Percentiles rank a stretch among this genome's conserved stretches.
Evolutionary conservation across 139 green algal species (phyloP).

Genomic region (Closterium sp.): DNA sequence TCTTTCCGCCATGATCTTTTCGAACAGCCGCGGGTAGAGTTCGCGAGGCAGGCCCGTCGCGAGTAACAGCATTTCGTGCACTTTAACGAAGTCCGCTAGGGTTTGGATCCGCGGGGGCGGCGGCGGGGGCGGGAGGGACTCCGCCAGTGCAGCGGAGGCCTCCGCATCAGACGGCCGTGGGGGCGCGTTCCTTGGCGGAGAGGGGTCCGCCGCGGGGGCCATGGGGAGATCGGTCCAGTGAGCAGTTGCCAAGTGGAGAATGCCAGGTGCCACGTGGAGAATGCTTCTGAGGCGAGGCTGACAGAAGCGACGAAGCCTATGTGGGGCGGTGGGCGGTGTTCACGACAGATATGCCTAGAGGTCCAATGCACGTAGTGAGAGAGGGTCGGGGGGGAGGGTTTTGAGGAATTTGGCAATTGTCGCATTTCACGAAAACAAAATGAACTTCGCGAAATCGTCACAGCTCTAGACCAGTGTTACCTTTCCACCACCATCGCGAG

Average conservation of each 20-base stretch:
- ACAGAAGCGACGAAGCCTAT: no score
- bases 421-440: not conserved
- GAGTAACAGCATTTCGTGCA: conserved; percentile 27
- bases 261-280: no score
- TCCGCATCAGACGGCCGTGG: not conserved
- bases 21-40: conserved; percentile 18
- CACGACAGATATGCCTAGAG: no score
- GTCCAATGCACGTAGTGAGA: no score
- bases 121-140: not conserved
- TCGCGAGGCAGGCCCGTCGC: not conserved
- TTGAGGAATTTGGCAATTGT: not conserved
- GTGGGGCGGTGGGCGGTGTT: no score
- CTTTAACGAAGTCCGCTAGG: conserved; percentile 25
- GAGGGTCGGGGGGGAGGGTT: not conserved
- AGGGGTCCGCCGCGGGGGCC: not conserved
- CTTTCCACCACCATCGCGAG: not conserved
- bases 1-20: conserved; percentile 24
- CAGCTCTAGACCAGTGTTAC: not conserved
- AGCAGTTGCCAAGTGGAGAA: no score
- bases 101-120: not conserved
- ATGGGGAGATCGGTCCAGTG: not conserved
- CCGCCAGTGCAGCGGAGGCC: not conserved
- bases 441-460: no score
- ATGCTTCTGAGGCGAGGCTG: no score
- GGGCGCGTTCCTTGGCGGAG: not conserved